phyloP scores from a whole-genome alignment of 2,329 filamentous ascomycete species.

The Ascochyta fabae region DNA sequence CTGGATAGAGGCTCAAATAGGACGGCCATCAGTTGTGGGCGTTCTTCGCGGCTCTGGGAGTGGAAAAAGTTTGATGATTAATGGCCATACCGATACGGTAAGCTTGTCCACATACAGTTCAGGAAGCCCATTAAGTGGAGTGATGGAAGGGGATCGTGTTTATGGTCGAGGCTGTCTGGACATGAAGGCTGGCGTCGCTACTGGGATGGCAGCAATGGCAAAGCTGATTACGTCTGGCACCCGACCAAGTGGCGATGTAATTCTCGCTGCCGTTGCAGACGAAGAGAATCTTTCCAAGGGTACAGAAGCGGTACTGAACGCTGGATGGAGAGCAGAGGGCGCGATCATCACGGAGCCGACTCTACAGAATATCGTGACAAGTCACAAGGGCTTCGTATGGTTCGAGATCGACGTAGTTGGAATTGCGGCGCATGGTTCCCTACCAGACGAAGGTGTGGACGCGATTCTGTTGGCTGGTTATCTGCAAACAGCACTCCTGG shows the following conservation, averaged over 20 bases:
- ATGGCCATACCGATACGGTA: slow-evolving; percentile 62
- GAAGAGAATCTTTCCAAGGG: slow-evolving; percentile 61
- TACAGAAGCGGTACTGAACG: slow-evolving; percentile 57
- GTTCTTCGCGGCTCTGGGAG: slow-evolving; percentile 56
- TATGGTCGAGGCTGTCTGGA: slow-evolving; percentile 57
- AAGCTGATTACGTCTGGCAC: slow-evolving; percentile 31
- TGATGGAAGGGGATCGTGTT: slow-evolving; percentile 19
- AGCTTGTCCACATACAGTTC: slow-evolving; percentile 55
- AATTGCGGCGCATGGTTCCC: slow-evolving; percentile 54
- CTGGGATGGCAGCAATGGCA: slow-evolving; percentile 52
- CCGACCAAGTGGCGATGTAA: slow-evolving; percentile 56
- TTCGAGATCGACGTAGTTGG: slow-evolving; percentile 53
- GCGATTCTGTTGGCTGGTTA: slow-evolving; percentile 53
- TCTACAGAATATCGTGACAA: slow-evolving; percentile 49
- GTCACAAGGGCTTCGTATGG: slow-evolving; percentile 61
- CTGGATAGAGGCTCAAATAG: slow-evolving; percentile 55
- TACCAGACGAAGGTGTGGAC: slow-evolving; percentile 52
- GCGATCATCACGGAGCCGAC: slow-evolving; percentile 61
- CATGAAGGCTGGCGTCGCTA: slow-evolving; percentile 62
- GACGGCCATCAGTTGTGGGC: slow-evolving; percentile 60
- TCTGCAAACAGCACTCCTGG: slow-evolving; percentile 57
- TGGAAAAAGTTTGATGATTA: slow-evolving; percentile 60
- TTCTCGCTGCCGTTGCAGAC: slow-evolving; percentile 62
- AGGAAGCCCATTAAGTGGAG: slow-evolving; percentile 54
- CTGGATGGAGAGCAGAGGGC: slow-evolving; percentile 61